Percentiles rank a stretch among this genome's conserved stretches.
phyloP scores from a whole-genome alignment of 345 rosid genomes.

The Raphanus raphanistrum region DNA sequence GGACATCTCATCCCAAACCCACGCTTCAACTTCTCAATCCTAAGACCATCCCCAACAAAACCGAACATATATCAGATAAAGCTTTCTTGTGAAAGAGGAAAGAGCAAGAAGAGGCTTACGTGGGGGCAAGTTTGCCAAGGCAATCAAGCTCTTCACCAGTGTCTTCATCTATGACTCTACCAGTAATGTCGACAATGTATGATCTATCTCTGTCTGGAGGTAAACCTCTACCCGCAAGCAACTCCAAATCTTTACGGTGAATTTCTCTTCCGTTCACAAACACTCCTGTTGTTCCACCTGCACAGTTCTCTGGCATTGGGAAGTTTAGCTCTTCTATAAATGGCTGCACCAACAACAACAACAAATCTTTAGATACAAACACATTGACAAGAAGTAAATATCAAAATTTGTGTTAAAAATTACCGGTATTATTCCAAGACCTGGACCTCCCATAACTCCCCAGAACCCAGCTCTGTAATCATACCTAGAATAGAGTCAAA shows the following conservation, averaged over 20 bases:
- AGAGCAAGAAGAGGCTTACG: constrained; percentile 56
- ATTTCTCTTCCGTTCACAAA: constrained; percentile 91
- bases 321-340: constrained; percentile 79
- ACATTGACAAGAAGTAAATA: neutral
- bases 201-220: constrained; percentile 68
- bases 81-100: neutral
- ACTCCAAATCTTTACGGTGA: constrained; percentile 74
- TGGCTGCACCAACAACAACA: constrained; percentile 53
- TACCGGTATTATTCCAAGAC: constrained; percentile 89
- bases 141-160: constrained; percentile 86
- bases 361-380: neutral
- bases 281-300: constrained; percentile 74
- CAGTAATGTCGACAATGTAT: constrained; percentile 71
- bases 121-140: constrained; percentile 93
- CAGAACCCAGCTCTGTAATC: constrained; percentile 91
- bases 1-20: constrained; percentile 93
- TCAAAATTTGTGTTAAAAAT: constrained; percentile 28
- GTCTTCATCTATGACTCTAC: constrained; percentile 85
- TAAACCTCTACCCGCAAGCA: constrained; percentile 80
- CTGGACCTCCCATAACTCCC: constrained; percentile 84
- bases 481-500: constrained; percentile 56
- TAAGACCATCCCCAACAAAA: constrained; percentile 25
- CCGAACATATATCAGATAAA: neutral
- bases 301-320: constrained; percentile 73
- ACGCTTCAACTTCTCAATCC: constrained; percentile 75